phyloP scores from a whole-genome alignment of 2,329 filamentous ascomycete genomes.

The Grosmannia serpens region DNA sequence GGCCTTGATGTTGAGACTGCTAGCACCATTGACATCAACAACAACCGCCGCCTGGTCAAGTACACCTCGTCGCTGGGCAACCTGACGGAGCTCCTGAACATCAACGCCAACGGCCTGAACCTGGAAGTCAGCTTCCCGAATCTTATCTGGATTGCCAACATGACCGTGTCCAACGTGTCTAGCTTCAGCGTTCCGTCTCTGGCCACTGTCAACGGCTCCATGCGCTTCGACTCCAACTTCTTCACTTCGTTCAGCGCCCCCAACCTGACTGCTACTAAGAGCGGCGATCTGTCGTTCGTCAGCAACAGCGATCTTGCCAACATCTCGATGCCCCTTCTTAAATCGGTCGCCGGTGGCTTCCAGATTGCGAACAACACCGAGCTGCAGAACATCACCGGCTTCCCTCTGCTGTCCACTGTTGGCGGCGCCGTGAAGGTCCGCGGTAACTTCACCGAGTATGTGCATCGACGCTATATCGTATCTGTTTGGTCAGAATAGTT shows the following conservation, averaged over 20 bases:
- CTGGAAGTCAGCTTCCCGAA: conserved; percentile 65
- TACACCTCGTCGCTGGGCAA: conserved; percentile 71
- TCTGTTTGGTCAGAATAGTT: no score
- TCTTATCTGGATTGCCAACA: conserved; percentile 65
- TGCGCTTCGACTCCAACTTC: conserved; percentile 75
- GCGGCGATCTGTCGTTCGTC: conserved; percentile 50
- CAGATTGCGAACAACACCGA: conserved; percentile 84
- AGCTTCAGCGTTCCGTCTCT: conserved; percentile 64
- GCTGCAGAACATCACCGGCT: conserved; percentile 52
- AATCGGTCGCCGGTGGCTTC: conserved; percentile 63
- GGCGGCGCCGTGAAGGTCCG: conserved; percentile 74
- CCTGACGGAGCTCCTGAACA: conserved; percentile 56
- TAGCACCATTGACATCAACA: conserved; percentile 68
- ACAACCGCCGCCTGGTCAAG: conserved; percentile 70
- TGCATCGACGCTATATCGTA: conserved; percentile 13
- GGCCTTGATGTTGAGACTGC: conserved; percentile 73
- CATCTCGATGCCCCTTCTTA: conserved; percentile 61
- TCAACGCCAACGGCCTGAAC: conserved; percentile 69
- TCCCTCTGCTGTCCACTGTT: conserved; percentile 57
- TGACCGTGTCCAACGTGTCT: conserved; percentile 73
- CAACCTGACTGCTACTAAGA: conserved; percentile 57
- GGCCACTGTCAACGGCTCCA: conserved; percentile 59
- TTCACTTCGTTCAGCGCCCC: conserved; percentile 50
- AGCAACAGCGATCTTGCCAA: conserved; percentile 55
- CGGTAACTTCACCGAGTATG: conserved; percentile 75